These are phyloP conservation scores for Microsporum ferrugineum DNA, from an alignment of 2,329 filamentous ascomycete species.

Conservation along the genomic window DNA sequence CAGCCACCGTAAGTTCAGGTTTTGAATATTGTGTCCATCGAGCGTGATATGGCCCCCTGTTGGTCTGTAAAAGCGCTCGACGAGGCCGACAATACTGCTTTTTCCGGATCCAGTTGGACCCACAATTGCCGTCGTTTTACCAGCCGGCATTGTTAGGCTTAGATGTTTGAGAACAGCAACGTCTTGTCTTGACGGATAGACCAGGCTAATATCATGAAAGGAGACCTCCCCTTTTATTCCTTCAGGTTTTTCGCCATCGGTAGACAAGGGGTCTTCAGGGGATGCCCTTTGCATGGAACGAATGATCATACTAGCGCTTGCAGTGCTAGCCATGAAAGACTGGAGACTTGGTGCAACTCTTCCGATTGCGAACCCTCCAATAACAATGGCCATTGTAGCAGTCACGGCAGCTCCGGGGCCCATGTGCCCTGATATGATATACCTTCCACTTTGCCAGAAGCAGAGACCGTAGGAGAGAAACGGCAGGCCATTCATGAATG, in stretches of 20 bases:
- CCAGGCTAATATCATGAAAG: conserved; percentile 51
- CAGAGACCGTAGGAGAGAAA: not conserved
- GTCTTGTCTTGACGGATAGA: conserved; percentile 31
- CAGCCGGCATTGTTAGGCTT: conserved; percentile 27
- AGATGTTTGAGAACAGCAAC: conserved; percentile 28
- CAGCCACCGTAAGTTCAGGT: conserved; percentile 20
- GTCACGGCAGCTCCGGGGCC: conserved; percentile 56
- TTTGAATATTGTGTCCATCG: conserved; percentile 25
- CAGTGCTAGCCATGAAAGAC: conserved; percentile 61
- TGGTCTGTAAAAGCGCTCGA: conserved; percentile 51
- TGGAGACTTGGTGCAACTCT: conserved; percentile 67
- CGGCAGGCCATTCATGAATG: not conserved
- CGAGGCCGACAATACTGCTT: conserved; percentile 38
- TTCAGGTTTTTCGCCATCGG: conserved; percentile 54
- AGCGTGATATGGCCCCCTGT: conserved; percentile 22
- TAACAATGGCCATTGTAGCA: conserved; percentile 70
- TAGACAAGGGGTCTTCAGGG: conserved; percentile 58
- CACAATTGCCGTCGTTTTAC: conserved; percentile 37
- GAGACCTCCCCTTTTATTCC: conserved; percentile 58
- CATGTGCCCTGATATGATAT: conserved; percentile 50
- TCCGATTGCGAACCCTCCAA: conserved; percentile 70
- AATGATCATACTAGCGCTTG: conserved; percentile 70
- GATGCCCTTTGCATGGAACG: conserved; percentile 71
- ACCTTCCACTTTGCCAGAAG: conserved; percentile 65
- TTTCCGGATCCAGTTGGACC: conserved; percentile 31